Evolutionary conservation across 1,284 basidiomycete genomes (phyloP).

Genomic region (Sanguinoderma infundibulare): DNA sequence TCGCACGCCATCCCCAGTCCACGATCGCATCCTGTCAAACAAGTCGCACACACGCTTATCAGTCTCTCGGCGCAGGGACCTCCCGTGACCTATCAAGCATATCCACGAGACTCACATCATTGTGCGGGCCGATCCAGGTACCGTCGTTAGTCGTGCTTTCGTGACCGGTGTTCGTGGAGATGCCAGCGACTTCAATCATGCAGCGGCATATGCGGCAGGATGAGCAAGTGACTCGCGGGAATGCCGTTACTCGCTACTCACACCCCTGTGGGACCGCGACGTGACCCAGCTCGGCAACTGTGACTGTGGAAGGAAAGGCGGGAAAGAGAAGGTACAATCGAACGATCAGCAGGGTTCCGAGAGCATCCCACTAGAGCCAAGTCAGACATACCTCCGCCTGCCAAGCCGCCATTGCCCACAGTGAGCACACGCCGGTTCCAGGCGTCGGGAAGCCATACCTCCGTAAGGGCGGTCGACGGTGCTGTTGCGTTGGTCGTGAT

Average conservation of each 20-base stretch:
- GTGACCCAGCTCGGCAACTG: constrained; percentile 32
- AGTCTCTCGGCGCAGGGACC: background rate
- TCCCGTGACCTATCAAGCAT: too few species aligned
- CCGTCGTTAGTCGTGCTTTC: constrained; percentile 22
- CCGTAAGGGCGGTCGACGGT: constrained; percentile 29
- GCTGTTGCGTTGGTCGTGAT: constrained; percentile 31
- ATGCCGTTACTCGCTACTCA: constrained; percentile 22
- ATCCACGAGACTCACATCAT: constrained; percentile 28
- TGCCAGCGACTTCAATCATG: constrained; percentile 29
- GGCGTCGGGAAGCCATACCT: constrained; percentile 35
- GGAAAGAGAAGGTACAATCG: background rate
- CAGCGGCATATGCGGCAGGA: background rate
- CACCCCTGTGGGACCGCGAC: constrained; percentile 33
- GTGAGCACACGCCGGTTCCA: constrained; percentile 35
- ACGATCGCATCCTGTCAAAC: constrained; percentile 32
- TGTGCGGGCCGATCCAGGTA: constrained; percentile 32
- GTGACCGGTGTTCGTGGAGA: constrained; percentile 36
- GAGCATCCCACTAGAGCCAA: background rate
- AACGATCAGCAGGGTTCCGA: background rate
- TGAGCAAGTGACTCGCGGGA: background rate
- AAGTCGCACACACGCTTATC: background rate
- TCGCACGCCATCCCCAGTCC: constrained; percentile 34
- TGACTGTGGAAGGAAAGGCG: constrained; percentile 22
- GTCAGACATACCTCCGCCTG: constrained; percentile 31
- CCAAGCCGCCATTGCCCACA: constrained; percentile 34